Conservation (phyloP, 1,284 basidiomycete species). For the Pseudozyma pruni region DNA sequence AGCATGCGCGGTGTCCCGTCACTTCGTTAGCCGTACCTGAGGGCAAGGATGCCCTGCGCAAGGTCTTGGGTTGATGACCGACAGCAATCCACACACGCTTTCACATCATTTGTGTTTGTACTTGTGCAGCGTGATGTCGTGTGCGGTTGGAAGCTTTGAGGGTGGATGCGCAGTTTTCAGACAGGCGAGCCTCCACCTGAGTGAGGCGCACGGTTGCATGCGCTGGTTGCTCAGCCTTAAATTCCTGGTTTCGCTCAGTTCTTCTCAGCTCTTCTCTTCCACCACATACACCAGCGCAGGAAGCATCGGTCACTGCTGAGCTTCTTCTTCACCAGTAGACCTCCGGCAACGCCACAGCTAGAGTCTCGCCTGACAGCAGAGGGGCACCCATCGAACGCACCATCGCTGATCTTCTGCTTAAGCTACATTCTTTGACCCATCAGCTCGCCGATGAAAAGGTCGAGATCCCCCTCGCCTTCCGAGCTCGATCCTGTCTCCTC, state of each 20-base stretch:
- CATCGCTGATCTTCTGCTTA: no score
- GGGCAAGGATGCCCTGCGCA: constrained; percentile 79
- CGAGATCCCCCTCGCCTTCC: constrained; percentile 27
- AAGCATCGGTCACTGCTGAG: no score
- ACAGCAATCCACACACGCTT: no score
- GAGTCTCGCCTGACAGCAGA: no score
- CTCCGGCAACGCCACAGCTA: no score
- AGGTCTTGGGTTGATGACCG: constrained; percentile 81
- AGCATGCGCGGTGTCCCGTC: constrained; percentile 83
- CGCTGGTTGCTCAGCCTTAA: no score
- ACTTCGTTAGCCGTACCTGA: constrained; percentile 79
- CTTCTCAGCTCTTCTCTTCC: not conserved
- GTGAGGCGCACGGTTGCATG: not conserved
- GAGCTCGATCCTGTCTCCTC: constrained; percentile 12
- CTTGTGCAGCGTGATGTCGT: no score
- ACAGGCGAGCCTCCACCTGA: no score
- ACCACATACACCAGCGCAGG: not conserved
- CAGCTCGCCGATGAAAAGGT: constrained; percentile 39
- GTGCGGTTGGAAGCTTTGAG: no score
- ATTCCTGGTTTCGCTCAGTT: not conserved
- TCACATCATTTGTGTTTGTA: no score
- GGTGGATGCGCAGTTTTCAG: not conserved
- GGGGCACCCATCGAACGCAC: no score
- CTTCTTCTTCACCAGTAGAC: no score
- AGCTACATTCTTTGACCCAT: not conserved